Evolutionary conservation across 73 alveolate genomes (phyloP).

Genomic region (Paramecium sonneborni): DNA sequence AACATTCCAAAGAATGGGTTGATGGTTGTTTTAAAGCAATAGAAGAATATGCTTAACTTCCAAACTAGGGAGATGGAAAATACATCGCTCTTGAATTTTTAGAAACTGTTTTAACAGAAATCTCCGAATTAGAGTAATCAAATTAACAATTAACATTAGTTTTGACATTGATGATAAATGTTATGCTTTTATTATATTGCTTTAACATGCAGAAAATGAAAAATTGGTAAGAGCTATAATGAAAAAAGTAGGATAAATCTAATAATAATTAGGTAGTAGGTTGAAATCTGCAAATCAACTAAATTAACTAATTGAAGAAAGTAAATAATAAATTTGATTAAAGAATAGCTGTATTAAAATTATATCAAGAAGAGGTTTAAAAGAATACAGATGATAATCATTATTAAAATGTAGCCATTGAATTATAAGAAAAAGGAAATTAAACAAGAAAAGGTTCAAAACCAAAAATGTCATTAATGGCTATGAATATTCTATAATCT

Average conservation of each 20-base stretch:
- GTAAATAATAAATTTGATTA: not conserved
- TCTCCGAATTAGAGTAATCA: not conserved
- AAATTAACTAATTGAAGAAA: conserved; percentile 2
- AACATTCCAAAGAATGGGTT: not conserved
- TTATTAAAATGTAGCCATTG: conserved; percentile 10
- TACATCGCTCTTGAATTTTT: not conserved
- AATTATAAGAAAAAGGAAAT: not conserved
- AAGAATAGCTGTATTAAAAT: conserved; percentile 35
- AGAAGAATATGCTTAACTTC: conserved; percentile 3
- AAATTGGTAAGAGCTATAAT: not conserved
- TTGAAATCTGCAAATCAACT: conserved; percentile 5
- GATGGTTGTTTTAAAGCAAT: not conserved
- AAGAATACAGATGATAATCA: not conserved
- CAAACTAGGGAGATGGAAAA: not conserved
- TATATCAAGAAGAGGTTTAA: conserved; percentile 17
- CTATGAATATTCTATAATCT: not conserved
- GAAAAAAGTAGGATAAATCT: not conserved
- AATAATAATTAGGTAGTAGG: not conserved
- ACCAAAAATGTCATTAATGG: conserved; percentile 24
- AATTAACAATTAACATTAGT: not conserved
- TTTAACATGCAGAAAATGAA: conserved; percentile 37
- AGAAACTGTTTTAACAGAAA: not conserved
- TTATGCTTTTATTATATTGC: conserved; percentile 23
- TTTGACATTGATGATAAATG: conserved; percentile 17
- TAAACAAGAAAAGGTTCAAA: not conserved